Evolutionary conservation across 208 protist species (phyloP), one percentile per base, ranked within the genome.

Genomic region (Kentomonas sorsogonicus): DNA sequence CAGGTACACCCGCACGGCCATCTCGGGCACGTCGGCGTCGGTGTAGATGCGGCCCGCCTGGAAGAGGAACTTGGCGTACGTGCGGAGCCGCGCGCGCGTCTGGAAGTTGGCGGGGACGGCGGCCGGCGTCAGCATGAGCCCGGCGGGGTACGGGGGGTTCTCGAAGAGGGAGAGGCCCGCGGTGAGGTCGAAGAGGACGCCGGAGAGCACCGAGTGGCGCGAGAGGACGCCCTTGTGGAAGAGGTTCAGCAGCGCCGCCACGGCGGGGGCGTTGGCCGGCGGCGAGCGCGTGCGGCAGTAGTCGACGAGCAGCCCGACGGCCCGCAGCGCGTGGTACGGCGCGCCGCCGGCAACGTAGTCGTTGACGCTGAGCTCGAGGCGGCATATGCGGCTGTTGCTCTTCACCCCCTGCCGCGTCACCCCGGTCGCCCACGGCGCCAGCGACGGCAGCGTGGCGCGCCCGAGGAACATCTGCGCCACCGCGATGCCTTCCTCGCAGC

Each of bases 401-500:
- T 46, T 46, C 40, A 61, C 65, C 40, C 72, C 83, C 20, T 60
- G 33, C 5, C 63, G 53, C 11, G 72, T 82, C 13, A 50, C 57
- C 4, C 74, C 75, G 2, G 70, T 67, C 45, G 56, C 54, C 81
- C 77, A 86, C 60, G 79, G 79, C 30, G 72, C 72, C 16, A 66
- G 40, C 46, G 71, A 80, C 53, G 81, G 81, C 20, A 77, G 58
- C 26, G 64, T 26, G 22, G 85, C 60, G 29, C 74, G 73, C 31
- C 74, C 65, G 47, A 61, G 53, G 25, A 93, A 45, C 18, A 82
- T 44, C 50, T 83, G 64, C 30, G 73, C 70, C n/a, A 94, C 57
- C 18, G 66, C 83, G 33, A 94, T 66, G 3, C 53, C 80, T 51
- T 94, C 86, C 63, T 94, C 83, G 50, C 74, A 83, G 7, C 66